These are phyloP conservation scores for Pestalotiopsis sp. DNA, from an alignment of 2,329 filamentous ascomycete genomes.

Conservation along the genomic window DNA sequence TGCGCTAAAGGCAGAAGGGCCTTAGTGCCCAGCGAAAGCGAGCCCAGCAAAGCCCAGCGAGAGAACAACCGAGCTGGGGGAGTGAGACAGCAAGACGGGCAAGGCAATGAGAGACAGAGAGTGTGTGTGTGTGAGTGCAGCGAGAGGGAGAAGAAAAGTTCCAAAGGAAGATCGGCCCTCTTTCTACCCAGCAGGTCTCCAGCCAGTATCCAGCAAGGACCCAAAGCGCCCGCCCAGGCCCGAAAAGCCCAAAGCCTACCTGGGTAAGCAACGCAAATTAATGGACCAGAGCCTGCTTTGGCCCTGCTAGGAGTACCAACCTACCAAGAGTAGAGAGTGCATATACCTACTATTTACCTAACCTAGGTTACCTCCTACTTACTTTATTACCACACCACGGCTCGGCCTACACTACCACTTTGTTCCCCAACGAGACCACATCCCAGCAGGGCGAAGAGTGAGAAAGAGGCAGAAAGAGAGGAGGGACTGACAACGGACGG, in stretches of 20 bases:
- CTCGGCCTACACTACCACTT: background rate
- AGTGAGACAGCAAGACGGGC: background rate
- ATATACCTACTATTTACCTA: background rate
- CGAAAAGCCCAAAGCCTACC: background rate
- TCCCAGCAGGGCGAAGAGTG: background rate
- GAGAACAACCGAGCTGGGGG: background rate
- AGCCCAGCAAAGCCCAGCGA: background rate
- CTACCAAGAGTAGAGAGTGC: background rate
- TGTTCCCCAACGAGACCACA: background rate
- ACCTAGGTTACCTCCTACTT: background rate
- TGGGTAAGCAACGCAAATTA: background rate
- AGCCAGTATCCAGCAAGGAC: background rate
- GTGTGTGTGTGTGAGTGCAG: background rate
- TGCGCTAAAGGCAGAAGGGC: conserved; percentile 3
- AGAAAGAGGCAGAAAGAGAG: background rate
- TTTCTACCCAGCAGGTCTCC: background rate
- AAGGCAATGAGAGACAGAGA: background rate
- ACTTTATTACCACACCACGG: background rate
- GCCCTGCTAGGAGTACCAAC: background rate
- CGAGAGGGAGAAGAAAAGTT: background rate
- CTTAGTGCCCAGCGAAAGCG: background rate
- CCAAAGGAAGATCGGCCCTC: background rate
- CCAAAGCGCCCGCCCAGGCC: background rate
- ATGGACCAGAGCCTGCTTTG: background rate
- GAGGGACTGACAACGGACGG: background rate